These are phyloP conservation scores for Aspergillus pseudoviridinutans DNA, from an alignment of 2,329 filamentous ascomycete species.

Conservation along the genomic window DNA sequence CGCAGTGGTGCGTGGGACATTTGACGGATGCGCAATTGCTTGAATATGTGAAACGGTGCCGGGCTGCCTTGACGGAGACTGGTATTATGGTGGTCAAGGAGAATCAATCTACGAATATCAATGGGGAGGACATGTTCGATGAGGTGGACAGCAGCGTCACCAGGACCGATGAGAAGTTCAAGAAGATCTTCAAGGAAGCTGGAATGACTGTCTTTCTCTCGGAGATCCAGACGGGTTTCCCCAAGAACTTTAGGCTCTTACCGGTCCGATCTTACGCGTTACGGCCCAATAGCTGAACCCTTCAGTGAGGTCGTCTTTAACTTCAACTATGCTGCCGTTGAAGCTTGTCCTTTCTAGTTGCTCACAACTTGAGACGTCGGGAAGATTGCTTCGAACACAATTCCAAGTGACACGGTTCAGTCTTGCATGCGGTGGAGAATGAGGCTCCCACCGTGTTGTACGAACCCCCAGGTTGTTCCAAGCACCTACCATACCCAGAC, in stretches of 20 bases:
- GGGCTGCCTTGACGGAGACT: constrained; percentile 41
- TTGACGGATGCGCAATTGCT: constrained; percentile 71
- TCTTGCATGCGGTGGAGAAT: background rate
- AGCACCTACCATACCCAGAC: background rate
- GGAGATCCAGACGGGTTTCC: constrained; percentile 70
- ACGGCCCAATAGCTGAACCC: constrained; percentile 43
- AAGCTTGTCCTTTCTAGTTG: background rate
- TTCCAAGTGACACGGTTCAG: background rate
- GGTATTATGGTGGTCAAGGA: constrained; percentile 71
- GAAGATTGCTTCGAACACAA: background rate
- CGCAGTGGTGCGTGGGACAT: constrained; percentile 86
- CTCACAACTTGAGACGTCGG: background rate
- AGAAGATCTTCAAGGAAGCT: constrained; percentile 63
- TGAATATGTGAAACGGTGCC: constrained; percentile 62
- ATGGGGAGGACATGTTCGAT: constrained; percentile 66
- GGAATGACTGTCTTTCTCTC: constrained; percentile 64
- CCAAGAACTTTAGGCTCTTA: constrained; percentile 57
- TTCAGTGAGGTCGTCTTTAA: background rate
- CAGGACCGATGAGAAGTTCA: constrained; percentile 69
- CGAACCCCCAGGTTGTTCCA: no score
- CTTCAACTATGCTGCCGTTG: background rate
- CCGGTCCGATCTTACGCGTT: constrained; percentile 78
- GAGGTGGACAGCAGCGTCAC: constrained; percentile 73
- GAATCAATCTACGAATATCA: constrained; percentile 59
- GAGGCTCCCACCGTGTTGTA: background rate